phyloP scores from a whole-genome alignment of 1,139 yeast genomes.

The Kodamaea derodonti region DNA sequence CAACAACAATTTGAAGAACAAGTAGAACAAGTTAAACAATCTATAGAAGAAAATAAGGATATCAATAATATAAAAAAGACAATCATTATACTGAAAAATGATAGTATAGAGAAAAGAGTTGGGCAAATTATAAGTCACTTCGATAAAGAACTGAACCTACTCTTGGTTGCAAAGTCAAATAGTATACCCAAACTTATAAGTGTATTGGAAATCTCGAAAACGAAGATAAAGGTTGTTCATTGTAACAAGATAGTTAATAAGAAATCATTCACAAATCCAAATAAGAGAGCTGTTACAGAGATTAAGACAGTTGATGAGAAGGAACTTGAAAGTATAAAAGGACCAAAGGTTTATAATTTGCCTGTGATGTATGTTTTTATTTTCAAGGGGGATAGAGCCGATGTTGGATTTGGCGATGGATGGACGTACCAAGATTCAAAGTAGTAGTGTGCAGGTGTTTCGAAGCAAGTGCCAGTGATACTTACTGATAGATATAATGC shows the following conservation, averaged over 20 bases:
- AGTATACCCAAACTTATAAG: slow-evolving; percentile 24
- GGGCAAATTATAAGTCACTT: slow-evolving; percentile 11
- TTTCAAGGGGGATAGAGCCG: slow-evolving; percentile 8
- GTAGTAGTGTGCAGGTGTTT: not conserved
- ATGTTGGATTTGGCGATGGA: slow-evolving; percentile 4
- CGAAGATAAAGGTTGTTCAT: slow-evolving; percentile 7
- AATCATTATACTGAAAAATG: slow-evolving; percentile 22
- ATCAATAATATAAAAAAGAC: slow-evolving; percentile 4
- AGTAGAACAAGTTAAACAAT: slow-evolving; percentile 2
- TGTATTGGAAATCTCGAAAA: slow-evolving; percentile 25
- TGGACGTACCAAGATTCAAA: slow-evolving; percentile 18
- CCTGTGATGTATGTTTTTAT: slow-evolving; percentile 20
- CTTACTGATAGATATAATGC: not conserved
- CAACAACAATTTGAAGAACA: slow-evolving; percentile 3
- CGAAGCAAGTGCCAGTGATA: not conserved
- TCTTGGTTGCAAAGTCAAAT: slow-evolving; percentile 16
- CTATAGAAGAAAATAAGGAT: slow-evolving; percentile 3
- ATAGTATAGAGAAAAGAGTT: slow-evolving; percentile 21
- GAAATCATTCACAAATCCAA: slow-evolving; percentile 9
- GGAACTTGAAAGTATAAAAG: slow-evolving; percentile 10
- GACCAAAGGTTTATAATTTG: slow-evolving; percentile 16
- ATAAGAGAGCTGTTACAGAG: not conserved
- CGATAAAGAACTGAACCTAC: slow-evolving; percentile 3
- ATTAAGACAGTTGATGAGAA: not conserved
- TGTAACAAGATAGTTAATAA: slow-evolving; percentile 11